Evolutionary conservation across 2,329 filamentous ascomycete genomes (phyloP), one percentile per base, ranked within the genome.

Genomic region (Metarhizium guizhouense): DNA sequence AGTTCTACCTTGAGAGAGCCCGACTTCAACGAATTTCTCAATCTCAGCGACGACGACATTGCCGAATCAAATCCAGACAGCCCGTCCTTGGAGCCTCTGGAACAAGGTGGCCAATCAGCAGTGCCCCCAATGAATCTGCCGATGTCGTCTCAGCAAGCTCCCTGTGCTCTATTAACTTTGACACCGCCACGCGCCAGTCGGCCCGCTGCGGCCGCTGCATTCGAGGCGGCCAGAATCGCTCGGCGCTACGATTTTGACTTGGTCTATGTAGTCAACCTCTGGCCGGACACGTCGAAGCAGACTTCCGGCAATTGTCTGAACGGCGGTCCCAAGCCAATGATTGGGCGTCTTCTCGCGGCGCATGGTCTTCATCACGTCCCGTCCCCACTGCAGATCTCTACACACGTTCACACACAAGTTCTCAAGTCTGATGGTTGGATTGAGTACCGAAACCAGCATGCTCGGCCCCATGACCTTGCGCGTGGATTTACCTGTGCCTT

Each of bases 211-310:
- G 68, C 73, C 0, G 80, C 78, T 3, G 80, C 80, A 7, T 76
- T 80, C 50, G 75, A 80, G 64, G 78, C 78, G 7, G 79, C 79
- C 1, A 72, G 77, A 36, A 80, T 84, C 43, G 81, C 81, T 5
- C 73, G 71, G 4, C 75, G 76, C 54, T 82, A 82, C 64, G 73
- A 79, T 54, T 82, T 84, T 53, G 78, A 82, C 59, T 70, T 84
- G 29, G 72, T 83, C 13, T 84, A 84, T 59, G 74, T 84, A 34
- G 76, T 83, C 59, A 82, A 79, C 59, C 68, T 84, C 14, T 83
- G 81, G 80, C 80, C 81, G 25, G 65, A 67, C 25, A 56, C 59
- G 51, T 59, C 60, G 16, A 56, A 49, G 11, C 57, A 61, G 11
- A 53, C 49, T 4, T 45, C 56, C 16, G 59, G 55, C n/a, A 45